Evolutionary conservation across 176 grass and related monocot species (phyloP).

Genomic region (Tillandsia fasciculata): DNA sequence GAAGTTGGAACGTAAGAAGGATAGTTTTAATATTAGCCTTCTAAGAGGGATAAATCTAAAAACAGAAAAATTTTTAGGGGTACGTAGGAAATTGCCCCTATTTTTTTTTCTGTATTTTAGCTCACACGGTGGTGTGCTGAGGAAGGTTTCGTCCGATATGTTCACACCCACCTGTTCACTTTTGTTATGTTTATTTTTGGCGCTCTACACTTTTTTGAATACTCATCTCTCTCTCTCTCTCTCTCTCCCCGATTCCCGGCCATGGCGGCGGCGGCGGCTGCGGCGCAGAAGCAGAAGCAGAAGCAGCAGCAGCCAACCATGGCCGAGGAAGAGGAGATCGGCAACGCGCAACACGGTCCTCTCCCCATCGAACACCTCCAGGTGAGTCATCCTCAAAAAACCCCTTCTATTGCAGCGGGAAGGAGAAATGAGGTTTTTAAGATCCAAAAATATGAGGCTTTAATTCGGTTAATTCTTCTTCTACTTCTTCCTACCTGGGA

Average conservation of each 20-base stretch:
- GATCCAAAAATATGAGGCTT: no score
- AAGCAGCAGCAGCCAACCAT: neutral
- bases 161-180: neutral
- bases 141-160: constrained; percentile 11
- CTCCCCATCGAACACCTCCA: constrained; percentile 41
- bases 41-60: no score
- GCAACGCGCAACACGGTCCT: constrained; percentile 16
- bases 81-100: no score
- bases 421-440: no score
- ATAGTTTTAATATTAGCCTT: no score
- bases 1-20: no score
- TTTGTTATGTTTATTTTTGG: neutral
- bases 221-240: neutral
- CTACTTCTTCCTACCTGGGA: no score
- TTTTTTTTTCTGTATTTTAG: no score
- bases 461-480: neutral
- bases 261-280: neutral
- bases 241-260: neutral
- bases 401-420: no score
- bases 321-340: constrained; percentile 14
- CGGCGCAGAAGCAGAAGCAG: constrained; percentile 5
- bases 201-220: constrained; percentile 24
- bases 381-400: constrained; percentile 9
- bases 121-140: neutral
- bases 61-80: no score